Evolutionary conservation across 208 protist genomes (phyloP), one percentile per base, ranked within the genome.

Genomic region (Novymonas esmeraldas): DNA sequence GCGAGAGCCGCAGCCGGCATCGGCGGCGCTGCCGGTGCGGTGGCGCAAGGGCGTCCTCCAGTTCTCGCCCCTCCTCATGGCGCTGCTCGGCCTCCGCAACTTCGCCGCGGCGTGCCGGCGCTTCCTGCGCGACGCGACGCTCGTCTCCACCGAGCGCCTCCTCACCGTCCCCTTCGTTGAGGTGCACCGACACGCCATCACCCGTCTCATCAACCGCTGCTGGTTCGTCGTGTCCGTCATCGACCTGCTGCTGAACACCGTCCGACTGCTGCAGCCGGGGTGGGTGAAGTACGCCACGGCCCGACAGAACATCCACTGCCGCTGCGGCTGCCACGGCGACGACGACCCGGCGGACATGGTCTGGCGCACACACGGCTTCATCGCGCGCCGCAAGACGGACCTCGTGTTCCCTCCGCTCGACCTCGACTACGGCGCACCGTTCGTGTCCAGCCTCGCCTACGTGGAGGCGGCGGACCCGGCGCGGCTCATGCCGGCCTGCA

Each of bases 401-500:
- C 62, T 95, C 22, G 67, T 84, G 34, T 95, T 95, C 50, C 85
- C 90, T 9, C 50, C 66, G 41, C 76, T 95, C 26, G 81, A 93
- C 64, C 65, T 95, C 24, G 90, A 95, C 79, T 95, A 89, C 79
- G 90, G 90, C 18, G 84, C 85, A 6, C 87, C 87, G 20, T 72
- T 83, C 29, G 76, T 81, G 28, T 94, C 90, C n/a, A 78, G 59
- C 13, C 67, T 85, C 14, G 66, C 70, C 3, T 95, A 87, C 71
- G 75, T 95, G 76, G 90, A 95, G 59, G 87, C 90, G 14, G 90
- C 90, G 16, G 80, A 90, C 48, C 90, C 90, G 29, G 68, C 57
- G 10, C 68, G 78, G 56, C 73, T 95, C 55, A 77, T 79, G 63
- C 85, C 90, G 18, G 78, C 77, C 9, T 95, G 90, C 72, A 66